Evolutionary conservation across 805 yeast genomes (phyloP), one percentile per base, ranked within the genome.

Genomic region (Ogataea henricii): DNA sequence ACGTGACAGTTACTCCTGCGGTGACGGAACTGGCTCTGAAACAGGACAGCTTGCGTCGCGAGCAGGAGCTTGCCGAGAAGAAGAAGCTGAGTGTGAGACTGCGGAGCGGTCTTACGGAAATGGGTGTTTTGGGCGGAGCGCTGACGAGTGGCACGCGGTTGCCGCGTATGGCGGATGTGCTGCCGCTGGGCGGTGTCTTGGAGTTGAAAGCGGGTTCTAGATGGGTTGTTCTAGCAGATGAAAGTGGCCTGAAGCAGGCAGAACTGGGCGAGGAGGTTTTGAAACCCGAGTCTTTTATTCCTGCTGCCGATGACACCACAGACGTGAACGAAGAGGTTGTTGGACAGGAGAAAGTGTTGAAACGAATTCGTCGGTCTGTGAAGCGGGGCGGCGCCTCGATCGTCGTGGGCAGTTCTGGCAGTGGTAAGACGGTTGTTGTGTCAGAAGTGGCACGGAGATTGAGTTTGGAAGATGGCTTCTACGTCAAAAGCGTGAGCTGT

Each of bases 381-480:
- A 58, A 70, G 6, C 64, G 74, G 34, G 56, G 56, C 14, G 62
- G 74, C 6, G 88, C 92, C 1, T 69, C 82, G 0, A 67, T 89
- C 45, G 58, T 91, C 0, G 76, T 81, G 55, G 98, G 97, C 0
- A 67, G 82, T 18, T 71, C 87, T 1, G 97, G 97, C 0, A 78
- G 89, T 51, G 98, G 98, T 0, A 92, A 92, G 62, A 71, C 94
- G 0, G 66, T 81, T 1, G 51, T 85, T 2, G 59, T 82, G 13
- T 64, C 72, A 3, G 68, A 74, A 21, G 60, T 86, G 0, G 57
- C 73, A 0, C 48, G 67, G 1, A 56, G 57, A 8, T 58, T 87
- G 6, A 49, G 59, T 7, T 43, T 63, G 1, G 60, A 68, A 2
- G 63, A 72, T 30, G 78, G 83, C 10, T 76, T 74, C 56, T 63